Conservation (phyloP, 805 yeast species). For the Brettanomyces bruxellensis region DNA sequence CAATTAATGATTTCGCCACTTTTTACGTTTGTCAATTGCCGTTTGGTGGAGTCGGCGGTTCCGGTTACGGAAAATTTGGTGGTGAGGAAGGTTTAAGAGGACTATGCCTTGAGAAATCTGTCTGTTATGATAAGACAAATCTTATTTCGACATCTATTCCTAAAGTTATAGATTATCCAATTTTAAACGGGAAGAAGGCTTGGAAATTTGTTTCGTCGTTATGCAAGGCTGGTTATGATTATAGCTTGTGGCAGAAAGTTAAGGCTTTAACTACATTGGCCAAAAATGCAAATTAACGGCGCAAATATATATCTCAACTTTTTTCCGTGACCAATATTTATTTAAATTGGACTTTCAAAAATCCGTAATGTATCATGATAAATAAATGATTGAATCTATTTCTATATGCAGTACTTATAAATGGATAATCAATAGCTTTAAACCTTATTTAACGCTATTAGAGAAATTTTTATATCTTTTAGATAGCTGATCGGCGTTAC, state of each 20-base stretch:
- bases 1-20: constrained; percentile 96
- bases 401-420: too few relatives aligned
- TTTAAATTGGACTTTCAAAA: too few relatives aligned
- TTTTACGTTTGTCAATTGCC: constrained; percentile 94
- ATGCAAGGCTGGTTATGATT: constrained; percentile 78
- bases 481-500: constrained; percentile 47
- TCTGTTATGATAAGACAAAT: constrained; percentile 77
- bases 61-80: constrained; percentile 96
- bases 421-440: too few relatives aligned
- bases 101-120: constrained; percentile 75
- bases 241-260: constrained; percentile 58
- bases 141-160: constrained; percentile 81
- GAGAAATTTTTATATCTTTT: constrained; percentile 36
- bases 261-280: constrained; percentile 48
- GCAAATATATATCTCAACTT: background rate
- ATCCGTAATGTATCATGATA: too few relatives aligned
- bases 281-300: constrained; percentile 27
- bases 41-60: constrained; percentile 88
- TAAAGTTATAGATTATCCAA: constrained; percentile 85
- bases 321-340: background rate
- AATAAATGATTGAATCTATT: too few relatives aligned
- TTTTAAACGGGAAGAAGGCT: constrained; percentile 68
- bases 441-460: background rate
- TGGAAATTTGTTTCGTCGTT: constrained; percentile 82
- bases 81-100: constrained; percentile 97